These are phyloP conservation scores for Candida fluviatilis DNA, from an alignment of 805 yeast genomes.

Conservation along the genomic window DNA sequence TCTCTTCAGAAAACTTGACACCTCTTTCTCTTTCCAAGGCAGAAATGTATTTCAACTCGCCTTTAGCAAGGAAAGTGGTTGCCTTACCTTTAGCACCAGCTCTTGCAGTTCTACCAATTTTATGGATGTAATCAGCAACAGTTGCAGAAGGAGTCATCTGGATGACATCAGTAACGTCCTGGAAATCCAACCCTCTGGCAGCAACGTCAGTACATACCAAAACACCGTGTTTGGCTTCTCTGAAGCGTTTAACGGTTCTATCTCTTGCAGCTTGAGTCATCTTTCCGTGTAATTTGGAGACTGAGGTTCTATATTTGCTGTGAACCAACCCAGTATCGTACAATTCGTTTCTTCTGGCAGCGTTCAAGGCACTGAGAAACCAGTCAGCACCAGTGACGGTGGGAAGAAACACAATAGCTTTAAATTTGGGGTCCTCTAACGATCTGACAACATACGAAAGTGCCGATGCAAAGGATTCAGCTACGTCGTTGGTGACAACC, in stretches of 20 bases:
- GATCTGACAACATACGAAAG: conserved; percentile 43
- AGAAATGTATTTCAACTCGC: conserved; percentile 54
- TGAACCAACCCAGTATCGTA: conserved; percentile 11
- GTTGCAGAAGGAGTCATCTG: conserved; percentile 78
- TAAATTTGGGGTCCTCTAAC: conserved; percentile 46
- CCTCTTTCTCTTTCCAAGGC: conserved; percentile 47
- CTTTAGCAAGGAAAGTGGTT: conserved; percentile 49
- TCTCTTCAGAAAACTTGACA: conserved; percentile 47
- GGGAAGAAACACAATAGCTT: conserved; percentile 80
- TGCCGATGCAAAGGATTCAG: conserved; percentile 58
- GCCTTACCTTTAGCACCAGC: conserved; percentile 81
- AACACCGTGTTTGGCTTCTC: conserved; percentile 45
- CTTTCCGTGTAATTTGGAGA: conserved; percentile 62
- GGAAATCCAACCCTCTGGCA: conserved; percentile 96
- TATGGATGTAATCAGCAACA: conserved; percentile 79
- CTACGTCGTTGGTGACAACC: conserved; percentile 49
- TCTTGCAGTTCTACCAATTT: conserved; percentile 95
- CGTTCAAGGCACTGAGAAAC: conserved; percentile 39
- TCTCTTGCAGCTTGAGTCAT: conserved; percentile 68
- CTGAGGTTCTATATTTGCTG: conserved; percentile 18
- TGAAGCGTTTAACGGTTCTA: conserved; percentile 51
- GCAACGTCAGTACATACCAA: conserved; percentile 89
- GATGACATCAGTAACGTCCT: conserved; percentile 77
- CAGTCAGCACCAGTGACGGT: conserved; percentile 68
- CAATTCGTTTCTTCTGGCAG: conserved; percentile 11